Evolutionary conservation across 345 rosid genomes (phyloP).

Genomic region (Rhodamnia rubescens): DNA sequence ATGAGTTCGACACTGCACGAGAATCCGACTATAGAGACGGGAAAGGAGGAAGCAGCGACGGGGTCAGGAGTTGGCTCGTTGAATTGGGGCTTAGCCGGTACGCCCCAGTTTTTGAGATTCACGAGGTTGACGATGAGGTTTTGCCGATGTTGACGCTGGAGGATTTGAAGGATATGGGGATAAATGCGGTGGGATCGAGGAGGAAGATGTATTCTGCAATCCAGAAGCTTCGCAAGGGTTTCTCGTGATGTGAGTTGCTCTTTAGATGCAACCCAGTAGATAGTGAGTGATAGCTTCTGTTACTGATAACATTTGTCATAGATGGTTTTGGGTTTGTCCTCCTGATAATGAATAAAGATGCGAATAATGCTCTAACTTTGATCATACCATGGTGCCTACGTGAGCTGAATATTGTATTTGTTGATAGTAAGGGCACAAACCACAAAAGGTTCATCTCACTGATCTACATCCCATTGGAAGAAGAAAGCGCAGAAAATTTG

Average conservation of each 20-base stretch:
- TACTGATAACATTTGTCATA: neutral
- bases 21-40: conserved; percentile 14
- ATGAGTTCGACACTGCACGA: neutral
- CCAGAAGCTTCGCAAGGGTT: conserved; percentile 59
- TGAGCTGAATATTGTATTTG: neutral
- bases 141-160: conserved; percentile 65
- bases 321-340: neutral
- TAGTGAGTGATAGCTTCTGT: neutral
- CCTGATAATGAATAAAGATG: neutral
- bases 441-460: neutral
- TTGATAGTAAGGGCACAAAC: neutral
- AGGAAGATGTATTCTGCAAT: conserved; percentile 57
- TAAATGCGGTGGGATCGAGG: conserved; percentile 68
- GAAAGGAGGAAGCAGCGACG: conserved; percentile 21
- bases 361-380: neutral
- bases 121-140: conserved; percentile 67
- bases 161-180: conserved; percentile 79
- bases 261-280: neutral
- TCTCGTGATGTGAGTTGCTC: conserved; percentile 25
- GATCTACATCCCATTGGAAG: neutral
- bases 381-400: neutral
- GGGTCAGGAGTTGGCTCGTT: conserved; percentile 50
- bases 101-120: conserved; percentile 63
- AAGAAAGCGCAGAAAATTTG: neutral
- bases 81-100: conserved; percentile 58